Evolutionary conservation across 1,139 yeast species (phyloP).

Genomic region (Saccharomyces hybrid): DNA sequence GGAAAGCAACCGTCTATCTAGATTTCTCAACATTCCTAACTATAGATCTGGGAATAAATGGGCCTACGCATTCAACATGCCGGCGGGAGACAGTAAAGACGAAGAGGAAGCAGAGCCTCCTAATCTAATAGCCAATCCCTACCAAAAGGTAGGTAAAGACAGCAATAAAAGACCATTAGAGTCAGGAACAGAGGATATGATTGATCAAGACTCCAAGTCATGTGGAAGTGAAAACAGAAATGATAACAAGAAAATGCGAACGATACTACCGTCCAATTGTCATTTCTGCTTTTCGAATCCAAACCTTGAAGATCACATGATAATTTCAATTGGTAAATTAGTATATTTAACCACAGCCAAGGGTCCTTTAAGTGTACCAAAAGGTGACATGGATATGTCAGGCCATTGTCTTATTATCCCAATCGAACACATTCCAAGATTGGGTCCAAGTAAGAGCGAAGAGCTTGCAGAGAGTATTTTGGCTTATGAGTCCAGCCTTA

Average conservation of each 20-base stretch:
- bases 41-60: slow-evolving; percentile 53
- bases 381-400: slow-evolving; percentile 44
- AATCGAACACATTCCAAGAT: slow-evolving; percentile 58
- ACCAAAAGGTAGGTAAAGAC: slow-evolving; percentile 10
- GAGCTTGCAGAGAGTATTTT: slow-evolving; percentile 38
- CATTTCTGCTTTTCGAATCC: slow-evolving; percentile 84
- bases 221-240: background rate
- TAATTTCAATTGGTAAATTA: slow-evolving; percentile 62
- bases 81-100: slow-evolving; percentile 13
- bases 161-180: slow-evolving; percentile 14
- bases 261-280: slow-evolving; percentile 53
- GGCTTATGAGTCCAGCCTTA: slow-evolving; percentile 41
- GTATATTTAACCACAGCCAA: slow-evolving; percentile 74
- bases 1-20: slow-evolving; percentile 38
- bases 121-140: slow-evolving; percentile 38
- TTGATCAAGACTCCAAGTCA: slow-evolving; percentile 9
- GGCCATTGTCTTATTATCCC: slow-evolving; percentile 87
- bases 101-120: slow-evolving; percentile 13
- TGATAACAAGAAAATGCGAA: slow-evolving; percentile 29
- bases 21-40: slow-evolving; percentile 58
- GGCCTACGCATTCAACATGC: slow-evolving; percentile 63
- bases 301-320: slow-evolving; percentile 69
- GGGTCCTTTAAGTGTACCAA: slow-evolving; percentile 67
- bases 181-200: slow-evolving; percentile 4
- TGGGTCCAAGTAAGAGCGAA: slow-evolving; percentile 24